Evolutionary conservation across 2,329 filamentous ascomycete species (phyloP).

Genomic region (Ceratocystiopsis sp.): DNA sequence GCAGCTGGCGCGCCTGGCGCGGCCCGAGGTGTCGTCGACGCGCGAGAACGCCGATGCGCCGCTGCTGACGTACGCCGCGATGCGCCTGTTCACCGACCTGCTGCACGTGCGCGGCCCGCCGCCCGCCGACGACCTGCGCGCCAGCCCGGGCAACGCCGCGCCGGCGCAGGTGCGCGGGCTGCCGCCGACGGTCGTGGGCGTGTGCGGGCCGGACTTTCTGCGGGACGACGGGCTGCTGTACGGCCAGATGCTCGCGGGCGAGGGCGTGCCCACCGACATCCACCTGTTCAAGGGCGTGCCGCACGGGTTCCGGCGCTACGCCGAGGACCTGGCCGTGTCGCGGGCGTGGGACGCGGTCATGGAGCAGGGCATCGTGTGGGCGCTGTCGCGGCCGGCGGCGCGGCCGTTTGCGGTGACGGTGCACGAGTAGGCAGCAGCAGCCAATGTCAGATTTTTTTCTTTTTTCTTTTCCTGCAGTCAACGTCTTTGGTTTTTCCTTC

Average conservation of each 20-base stretch:
- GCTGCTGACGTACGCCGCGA: conserved; percentile 23
- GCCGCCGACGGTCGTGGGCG: conserved; percentile 6
- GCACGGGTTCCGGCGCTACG: conserved; percentile 8
- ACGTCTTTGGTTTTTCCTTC: too few species aligned
- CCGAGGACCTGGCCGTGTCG: conserved; percentile 18
- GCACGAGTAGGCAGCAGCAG: not conserved
- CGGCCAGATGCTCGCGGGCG: not conserved
- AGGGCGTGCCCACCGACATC: conserved; percentile 15
- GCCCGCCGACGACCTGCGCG: conserved; percentile 15
- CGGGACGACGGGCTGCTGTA: conserved; percentile 9
- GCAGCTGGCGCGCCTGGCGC: conserved; percentile 21
- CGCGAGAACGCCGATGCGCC: conserved; percentile 22
- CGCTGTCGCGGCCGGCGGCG: conserved; percentile 34
- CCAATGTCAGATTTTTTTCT: not conserved
- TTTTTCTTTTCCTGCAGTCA: not conserved
- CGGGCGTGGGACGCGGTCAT: conserved; percentile 31
- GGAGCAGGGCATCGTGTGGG: conserved; percentile 17
- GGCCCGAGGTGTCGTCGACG: conserved; percentile 20
- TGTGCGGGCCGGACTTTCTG: conserved; percentile 6
- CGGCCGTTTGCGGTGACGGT: conserved; percentile 24
- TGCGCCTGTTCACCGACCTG: conserved; percentile 17
- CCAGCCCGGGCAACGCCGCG: conserved; percentile 22
- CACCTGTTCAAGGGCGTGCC: conserved; percentile 8
- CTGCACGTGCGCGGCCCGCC: conserved; percentile 12
- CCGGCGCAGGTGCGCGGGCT: conserved; percentile 19